A percentile compares a stretch with the other conserved stretches of the same genome.
Evolutionary conservation across 1,139 yeast species (phyloP).

Genomic region (Magnusiomyces magnusii): DNA sequence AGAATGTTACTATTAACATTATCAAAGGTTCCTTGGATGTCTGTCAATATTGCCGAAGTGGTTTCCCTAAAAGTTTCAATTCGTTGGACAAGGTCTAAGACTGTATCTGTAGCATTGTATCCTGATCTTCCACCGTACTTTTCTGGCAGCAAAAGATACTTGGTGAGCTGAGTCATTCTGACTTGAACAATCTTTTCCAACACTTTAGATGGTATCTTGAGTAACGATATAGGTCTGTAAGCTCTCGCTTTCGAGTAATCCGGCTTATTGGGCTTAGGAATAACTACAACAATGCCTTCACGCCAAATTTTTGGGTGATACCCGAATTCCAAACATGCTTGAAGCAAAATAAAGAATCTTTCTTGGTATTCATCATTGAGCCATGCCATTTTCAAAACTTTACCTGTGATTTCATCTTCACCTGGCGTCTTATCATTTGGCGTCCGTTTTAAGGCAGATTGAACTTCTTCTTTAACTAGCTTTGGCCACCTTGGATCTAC

Average conservation of each 20-base stretch:
- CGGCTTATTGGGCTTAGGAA: slow-evolving; percentile 9
- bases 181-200: background rate
- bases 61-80: slow-evolving; percentile 6
- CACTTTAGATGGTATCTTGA: background rate
- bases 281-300: background rate
- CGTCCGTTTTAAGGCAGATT: too few species aligned
- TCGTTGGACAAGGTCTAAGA: slow-evolving; percentile 2
- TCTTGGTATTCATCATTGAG: background rate
- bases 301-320: slow-evolving; percentile 8
- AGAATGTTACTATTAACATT: slow-evolving; percentile 16
- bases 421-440: too few species aligned
- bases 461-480: too few species aligned
- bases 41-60: slow-evolving; percentile 13
- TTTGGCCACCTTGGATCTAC: too few species aligned
- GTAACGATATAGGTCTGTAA: slow-evolving; percentile 1
- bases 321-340: background rate
- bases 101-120: background rate
- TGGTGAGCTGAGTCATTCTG: background rate
- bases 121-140: background rate
- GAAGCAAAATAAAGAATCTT: background rate
- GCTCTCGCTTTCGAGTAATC: slow-evolving; percentile 7
- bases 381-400: background rate
- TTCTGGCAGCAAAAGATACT: background rate
- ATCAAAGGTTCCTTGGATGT: slow-evolving; percentile 19
- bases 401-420: too few species aligned